These are phyloP conservation scores for Psidium guajava DNA, from an alignment of 345 rosid genomes.

Conservation along the genomic window DNA sequence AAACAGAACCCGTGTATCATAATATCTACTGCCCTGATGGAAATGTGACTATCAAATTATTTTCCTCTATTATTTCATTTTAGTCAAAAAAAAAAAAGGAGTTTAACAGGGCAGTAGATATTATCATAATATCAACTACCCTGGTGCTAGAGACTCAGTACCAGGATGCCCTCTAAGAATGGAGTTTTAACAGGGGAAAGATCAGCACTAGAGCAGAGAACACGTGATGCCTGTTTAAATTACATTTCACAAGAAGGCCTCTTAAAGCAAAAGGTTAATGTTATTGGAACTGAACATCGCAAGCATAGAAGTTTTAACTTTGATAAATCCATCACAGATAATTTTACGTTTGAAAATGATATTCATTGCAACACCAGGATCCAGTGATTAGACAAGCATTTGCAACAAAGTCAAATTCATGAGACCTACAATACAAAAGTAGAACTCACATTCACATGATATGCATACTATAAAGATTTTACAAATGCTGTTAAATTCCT, in stretches of 20 bases:
- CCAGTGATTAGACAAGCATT: not conserved
- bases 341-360: not conserved
- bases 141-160: not conserved
- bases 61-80: not conserved
- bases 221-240: not conserved
- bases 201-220: not conserved
- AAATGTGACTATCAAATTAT: not conserved
- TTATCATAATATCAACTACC: too few species aligned
- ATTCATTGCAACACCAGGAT: not conserved
- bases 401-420: not conserved
- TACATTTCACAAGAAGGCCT: not conserved
- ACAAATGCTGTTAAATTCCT: not conserved
- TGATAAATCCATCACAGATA: not conserved
- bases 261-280: not conserved
- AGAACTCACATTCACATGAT: not conserved
- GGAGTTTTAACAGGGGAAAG: not conserved
- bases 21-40: not conserved
- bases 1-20: not conserved
- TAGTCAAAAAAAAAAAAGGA: not conserved
- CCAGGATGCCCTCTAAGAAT: not conserved
- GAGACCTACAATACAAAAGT: not conserved
- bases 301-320: not conserved
- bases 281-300: not conserved
- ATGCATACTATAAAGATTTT: not conserved
- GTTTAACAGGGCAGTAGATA: too few species aligned